Percentiles rank a stretch among this genome's conserved stretches.
Conservation (phyloP, 2,329 filamentous ascomycete species). For the Aspergillus felis region DNA sequence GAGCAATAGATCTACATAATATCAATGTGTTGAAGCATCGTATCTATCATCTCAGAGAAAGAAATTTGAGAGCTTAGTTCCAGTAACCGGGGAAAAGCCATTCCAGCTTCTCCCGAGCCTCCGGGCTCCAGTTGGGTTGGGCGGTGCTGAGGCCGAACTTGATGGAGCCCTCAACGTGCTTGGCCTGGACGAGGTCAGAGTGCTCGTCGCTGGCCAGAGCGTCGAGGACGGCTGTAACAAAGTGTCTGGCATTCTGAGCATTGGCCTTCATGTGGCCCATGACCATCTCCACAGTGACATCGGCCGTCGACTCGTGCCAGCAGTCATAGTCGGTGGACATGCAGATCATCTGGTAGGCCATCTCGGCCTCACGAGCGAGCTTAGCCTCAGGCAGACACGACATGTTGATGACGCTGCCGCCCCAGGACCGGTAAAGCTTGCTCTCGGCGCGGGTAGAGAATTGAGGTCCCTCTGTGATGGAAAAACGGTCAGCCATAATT, state of each 20-base stretch:
- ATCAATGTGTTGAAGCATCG: background rate
- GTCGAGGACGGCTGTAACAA: constrained; percentile 84
- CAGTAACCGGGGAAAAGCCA: constrained; percentile 87
- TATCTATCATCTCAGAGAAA: background rate
- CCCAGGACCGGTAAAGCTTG: constrained; percentile 91
- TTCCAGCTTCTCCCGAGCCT: constrained; percentile 73
- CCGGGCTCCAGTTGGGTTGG: constrained; percentile 65
- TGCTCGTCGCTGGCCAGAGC: constrained; percentile 76
- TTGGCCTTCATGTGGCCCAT: constrained; percentile 96
- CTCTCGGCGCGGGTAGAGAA: constrained; percentile 96
- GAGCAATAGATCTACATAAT: background rate
- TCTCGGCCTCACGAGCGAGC: constrained; percentile 91
- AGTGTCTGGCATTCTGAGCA: constrained; percentile 75
- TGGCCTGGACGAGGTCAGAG: constrained; percentile 69
- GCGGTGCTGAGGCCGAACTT: constrained; percentile 85
- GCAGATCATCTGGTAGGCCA: constrained; percentile 97
- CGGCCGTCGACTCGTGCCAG: constrained; percentile 76
- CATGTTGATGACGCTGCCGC: constrained; percentile 97
- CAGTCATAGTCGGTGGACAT: constrained; percentile 99
- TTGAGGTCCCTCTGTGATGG: constrained; percentile 76
- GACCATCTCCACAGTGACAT: constrained; percentile 93
- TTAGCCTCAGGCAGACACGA: constrained; percentile 92
- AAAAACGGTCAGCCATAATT: background rate
- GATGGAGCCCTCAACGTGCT: constrained; percentile 72
- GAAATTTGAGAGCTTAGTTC: constrained; percentile 26